Evolutionary conservation across 345 rosid species (phyloP).

Genomic region (Pugionium cornutum): DNA sequence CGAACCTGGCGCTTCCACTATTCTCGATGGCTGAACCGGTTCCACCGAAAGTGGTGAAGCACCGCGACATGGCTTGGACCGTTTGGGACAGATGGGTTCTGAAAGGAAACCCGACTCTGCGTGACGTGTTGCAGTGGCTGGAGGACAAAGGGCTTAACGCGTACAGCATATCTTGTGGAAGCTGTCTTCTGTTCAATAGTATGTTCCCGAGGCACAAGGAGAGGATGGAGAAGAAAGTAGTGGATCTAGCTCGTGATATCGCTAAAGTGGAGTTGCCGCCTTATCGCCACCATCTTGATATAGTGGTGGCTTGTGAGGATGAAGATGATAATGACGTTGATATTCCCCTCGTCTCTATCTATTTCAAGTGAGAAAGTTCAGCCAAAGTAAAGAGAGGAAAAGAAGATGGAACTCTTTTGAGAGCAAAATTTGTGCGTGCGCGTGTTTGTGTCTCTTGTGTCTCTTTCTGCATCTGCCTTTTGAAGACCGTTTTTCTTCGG

Average conservation of each 20-base stretch:
- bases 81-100: constrained; percentile 95
- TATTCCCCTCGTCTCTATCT: constrained; percentile 77
- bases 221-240: constrained; percentile 83
- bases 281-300: constrained; percentile 65
- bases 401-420: constrained; percentile 13
- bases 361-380: constrained; percentile 45
- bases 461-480: constrained; percentile 19
- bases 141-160: constrained; percentile 74
- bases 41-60: constrained; percentile 77
- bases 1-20: constrained; percentile 69
- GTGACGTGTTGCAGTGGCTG: constrained; percentile 82
- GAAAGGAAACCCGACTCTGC: constrained; percentile 64
- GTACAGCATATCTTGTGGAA: constrained; percentile 84
- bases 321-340: constrained; percentile 86
- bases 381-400: neutral
- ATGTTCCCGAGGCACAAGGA: constrained; percentile 81
- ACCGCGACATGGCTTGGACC: constrained; percentile 83
- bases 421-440: constrained; percentile 20
- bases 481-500: constrained; percentile 28
- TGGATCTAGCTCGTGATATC: constrained; percentile 77
- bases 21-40: constrained; percentile 84
- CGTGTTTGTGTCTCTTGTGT: neutral
- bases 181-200: constrained; percentile 79
- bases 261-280: constrained; percentile 77
- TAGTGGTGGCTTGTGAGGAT: constrained; percentile 86